Conservation (phyloP, 306 rosid genomes). For the Trichosanthes truncata region DNA sequence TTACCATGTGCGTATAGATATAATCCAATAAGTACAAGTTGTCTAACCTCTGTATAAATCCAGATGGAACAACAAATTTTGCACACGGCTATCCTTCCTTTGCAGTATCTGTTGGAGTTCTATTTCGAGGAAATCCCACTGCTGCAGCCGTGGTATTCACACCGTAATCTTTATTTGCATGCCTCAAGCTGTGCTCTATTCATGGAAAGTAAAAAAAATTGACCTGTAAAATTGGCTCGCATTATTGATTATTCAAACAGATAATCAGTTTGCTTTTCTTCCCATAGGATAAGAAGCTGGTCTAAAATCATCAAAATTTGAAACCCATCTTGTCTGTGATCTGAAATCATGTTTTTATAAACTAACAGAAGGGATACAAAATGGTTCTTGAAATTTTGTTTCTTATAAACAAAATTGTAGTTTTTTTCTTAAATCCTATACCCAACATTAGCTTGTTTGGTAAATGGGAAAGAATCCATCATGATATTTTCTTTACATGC, state of each 20-base stretch:
- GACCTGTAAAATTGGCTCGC: not conserved
- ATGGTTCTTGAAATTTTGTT: not conserved
- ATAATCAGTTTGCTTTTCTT: not conserved
- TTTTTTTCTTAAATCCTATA: not conserved
- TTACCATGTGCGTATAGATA: not conserved
- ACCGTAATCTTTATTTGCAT: not conserved
- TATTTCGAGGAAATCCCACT: slow-evolving; percentile 80
- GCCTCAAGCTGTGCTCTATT: not conserved
- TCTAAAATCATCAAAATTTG: not conserved
- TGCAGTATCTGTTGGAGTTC: slow-evolving; percentile 91
- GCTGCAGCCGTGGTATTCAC: slow-evolving; percentile 80
- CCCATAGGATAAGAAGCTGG: not conserved
- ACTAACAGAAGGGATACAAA: not conserved
- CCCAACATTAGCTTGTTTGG: not conserved
- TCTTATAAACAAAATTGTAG: not conserved
- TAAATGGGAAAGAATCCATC: not conserved
- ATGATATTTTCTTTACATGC: not conserved
- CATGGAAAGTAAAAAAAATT: not conserved
- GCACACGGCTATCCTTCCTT: slow-evolving; percentile 92
- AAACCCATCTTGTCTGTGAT: not conserved
- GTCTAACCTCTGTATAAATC: slow-evolving; percentile 22
- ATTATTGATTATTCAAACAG: not conserved
- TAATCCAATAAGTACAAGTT: not conserved
- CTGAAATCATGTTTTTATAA: not conserved
- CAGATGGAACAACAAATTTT: slow-evolving; percentile 96